Evolutionary conservation across 164 flowering plant species (phyloP).

Genomic region (Protea cynaroides): DNA sequence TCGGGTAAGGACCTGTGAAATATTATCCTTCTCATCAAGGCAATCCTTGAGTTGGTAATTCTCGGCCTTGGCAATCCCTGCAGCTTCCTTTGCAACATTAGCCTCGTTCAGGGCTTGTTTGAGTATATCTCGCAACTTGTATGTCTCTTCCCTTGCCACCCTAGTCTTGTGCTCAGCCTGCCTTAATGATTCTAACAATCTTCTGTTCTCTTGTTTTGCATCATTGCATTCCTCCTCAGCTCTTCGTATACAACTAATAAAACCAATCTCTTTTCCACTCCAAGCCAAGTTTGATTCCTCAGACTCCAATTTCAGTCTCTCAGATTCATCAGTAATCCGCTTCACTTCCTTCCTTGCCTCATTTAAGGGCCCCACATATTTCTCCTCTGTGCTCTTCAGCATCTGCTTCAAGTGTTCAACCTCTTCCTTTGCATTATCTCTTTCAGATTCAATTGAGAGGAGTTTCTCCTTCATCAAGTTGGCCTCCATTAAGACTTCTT

Average conservation of each 20-base stretch:
- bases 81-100: constrained; percentile 72
- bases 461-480: constrained; percentile 49
- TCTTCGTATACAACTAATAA: constrained; percentile 57
- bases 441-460: constrained; percentile 22
- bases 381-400: constrained; percentile 32
- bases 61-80: constrained; percentile 61
- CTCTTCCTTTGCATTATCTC: constrained; percentile 36
- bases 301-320: constrained; percentile 62
- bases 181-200: constrained; percentile 28
- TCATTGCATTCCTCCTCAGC: constrained; percentile 57
- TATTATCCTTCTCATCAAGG: constrained; percentile 49
- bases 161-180: constrained; percentile 31
- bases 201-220: constrained; percentile 36
- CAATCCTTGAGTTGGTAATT: constrained; percentile 65
- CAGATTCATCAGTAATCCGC: constrained; percentile 29
- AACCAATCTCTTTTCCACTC: constrained; percentile 65
- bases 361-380: constrained; percentile 26
- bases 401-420: constrained; percentile 26
- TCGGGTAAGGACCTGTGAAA: constrained; percentile 26
- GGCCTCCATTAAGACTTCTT: constrained; percentile 62
- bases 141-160: constrained; percentile 52
- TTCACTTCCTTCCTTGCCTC: constrained; percentile 57
- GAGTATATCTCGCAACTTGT: constrained; percentile 63
- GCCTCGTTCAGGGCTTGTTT: constrained; percentile 85
- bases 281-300: constrained; percentile 68